phyloP scores from a whole-genome alignment of 2,329 filamentous ascomycete genomes.

The Ophiostoma sp. region DNA sequence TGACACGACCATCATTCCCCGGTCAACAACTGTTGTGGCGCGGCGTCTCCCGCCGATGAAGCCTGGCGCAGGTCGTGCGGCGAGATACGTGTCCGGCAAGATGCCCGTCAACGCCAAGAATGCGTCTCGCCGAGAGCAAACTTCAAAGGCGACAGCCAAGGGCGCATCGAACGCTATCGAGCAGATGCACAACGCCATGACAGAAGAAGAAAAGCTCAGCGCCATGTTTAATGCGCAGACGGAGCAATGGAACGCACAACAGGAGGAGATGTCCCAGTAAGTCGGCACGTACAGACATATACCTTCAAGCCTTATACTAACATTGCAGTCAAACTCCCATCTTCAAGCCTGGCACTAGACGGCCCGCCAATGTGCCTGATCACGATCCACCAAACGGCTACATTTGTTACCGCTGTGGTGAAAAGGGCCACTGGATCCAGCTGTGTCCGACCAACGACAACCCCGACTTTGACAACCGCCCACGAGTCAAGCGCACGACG shows the following conservation, averaged over 20 bases:
- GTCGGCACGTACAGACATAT: slow-evolving; percentile 27
- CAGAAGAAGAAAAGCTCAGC: slow-evolving; percentile 88
- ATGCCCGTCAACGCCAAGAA: slow-evolving; percentile 88
- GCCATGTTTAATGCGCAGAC: slow-evolving; percentile 88
- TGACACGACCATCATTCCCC: slow-evolving; percentile 93
- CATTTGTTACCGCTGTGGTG: slow-evolving; percentile 90
- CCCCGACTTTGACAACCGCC: slow-evolving; percentile 87
- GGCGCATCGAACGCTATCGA: slow-evolving; percentile 51
- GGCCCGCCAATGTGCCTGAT: slow-evolving; percentile 72
- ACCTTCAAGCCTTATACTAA: background rate
- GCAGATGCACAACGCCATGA: slow-evolving; percentile 72
- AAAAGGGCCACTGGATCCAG: slow-evolving; percentile 99
- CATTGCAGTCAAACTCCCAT: slow-evolving; percentile 54
- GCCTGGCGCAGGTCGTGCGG: slow-evolving; percentile 81
- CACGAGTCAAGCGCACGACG: slow-evolving; percentile 90
- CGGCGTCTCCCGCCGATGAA: slow-evolving; percentile 77
- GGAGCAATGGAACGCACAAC: slow-evolving; percentile 87
- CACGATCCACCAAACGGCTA: slow-evolving; percentile 91
- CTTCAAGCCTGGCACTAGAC: slow-evolving; percentile 57
- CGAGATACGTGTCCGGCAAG: slow-evolving; percentile 92
- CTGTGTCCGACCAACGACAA: slow-evolving; percentile 98
- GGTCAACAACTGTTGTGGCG: slow-evolving; percentile 89
- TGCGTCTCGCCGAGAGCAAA: slow-evolving; percentile 59
- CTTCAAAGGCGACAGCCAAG: slow-evolving; percentile 55
- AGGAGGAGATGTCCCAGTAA: slow-evolving; percentile 84